phyloP scores from a whole-genome alignment of 495 filamentous ascomycete species.

The Penicillium mononematosum region DNA sequence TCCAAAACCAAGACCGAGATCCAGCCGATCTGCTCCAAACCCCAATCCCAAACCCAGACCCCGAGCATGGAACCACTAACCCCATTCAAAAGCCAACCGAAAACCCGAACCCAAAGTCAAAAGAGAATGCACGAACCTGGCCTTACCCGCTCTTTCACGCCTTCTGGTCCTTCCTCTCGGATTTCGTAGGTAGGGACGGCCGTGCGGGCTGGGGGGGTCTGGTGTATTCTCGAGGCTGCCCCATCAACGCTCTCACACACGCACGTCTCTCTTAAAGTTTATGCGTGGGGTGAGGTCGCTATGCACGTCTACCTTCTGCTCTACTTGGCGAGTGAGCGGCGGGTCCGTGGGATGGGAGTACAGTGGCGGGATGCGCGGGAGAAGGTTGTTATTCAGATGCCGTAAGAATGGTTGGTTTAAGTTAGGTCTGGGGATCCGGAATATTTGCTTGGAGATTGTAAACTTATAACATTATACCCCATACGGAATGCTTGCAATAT shows the following conservation, averaged over 20 bases:
- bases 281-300: conserved; percentile 64
- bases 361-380: conserved; percentile 59
- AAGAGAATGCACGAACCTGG: conserved; percentile 22
- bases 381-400: conserved; percentile 49
- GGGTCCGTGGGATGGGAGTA: conserved; percentile 50
- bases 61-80: neutral
- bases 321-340: conserved; percentile 60
- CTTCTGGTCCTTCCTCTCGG: conserved; percentile 61
- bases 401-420: conserved; percentile 1
- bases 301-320: conserved; percentile 64
- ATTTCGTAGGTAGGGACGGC: conserved; percentile 55
- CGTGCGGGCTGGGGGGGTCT: conserved; percentile 69
- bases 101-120: neutral
- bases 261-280: conserved; percentile 50
- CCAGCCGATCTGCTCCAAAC: neutral
- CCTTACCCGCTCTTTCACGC: conserved; percentile 31
- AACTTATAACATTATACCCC: neutral
- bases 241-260: neutral
- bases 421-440: neutral
- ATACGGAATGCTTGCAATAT: neutral
- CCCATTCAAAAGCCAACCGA: neutral
- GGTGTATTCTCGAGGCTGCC: conserved; percentile 40
- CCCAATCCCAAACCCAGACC: neutral
- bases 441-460: neutral
- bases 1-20: neutral